Evolutionary conservation across 192 early-diverging fungal species (phyloP), one percentile per base, ranked within the genome.

Genomic region (Diversispora eburnea): DNA sequence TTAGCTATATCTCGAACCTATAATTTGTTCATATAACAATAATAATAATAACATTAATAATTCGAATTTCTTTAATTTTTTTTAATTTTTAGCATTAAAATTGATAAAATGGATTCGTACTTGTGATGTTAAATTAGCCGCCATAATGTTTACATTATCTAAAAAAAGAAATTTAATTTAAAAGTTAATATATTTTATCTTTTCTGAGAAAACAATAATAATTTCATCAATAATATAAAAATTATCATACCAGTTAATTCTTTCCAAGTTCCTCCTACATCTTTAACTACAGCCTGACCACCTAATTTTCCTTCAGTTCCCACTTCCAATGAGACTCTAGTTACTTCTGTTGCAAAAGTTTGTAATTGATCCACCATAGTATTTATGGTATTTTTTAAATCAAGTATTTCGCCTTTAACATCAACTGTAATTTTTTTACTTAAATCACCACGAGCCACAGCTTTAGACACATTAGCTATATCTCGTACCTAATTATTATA

Each of bases 91-190:
- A 54, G 1, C 12, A 54, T 9, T 13, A 54, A 13, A 54, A 51
- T 17, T 17, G 4, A 17, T 54, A 54, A 54, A 17, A 54, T 10
- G 4, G n/a, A 54, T 10, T 54, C 51, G 1, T 9, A 91, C 89
- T 75, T 91, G 90, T 15, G 78, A 82, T 0, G 90, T 91, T 2
- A 91, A 76, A 63, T 92, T 85, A 22, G 78, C 73, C 0, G 89
- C 89, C 91, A 92, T 92, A 15, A 78, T 86, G 77, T 92, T 92
- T 66, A 92, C 90, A 74, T 88, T 89, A 67, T 88, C 87, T 0
- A 33, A 33, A 33, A 33, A 33, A 33, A 2, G 25, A 33, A 33
- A 33, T 33, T 33, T 1, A 33, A 33, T 33, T 33, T 33, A 33
- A n/a, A n/a, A n/a, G 25, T 33, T 33, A 33, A 33, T 33, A 2